phyloP scores from a whole-genome alignment of 2,329 filamentous ascomycete genomes.

The Trichoderma semiorbis region DNA sequence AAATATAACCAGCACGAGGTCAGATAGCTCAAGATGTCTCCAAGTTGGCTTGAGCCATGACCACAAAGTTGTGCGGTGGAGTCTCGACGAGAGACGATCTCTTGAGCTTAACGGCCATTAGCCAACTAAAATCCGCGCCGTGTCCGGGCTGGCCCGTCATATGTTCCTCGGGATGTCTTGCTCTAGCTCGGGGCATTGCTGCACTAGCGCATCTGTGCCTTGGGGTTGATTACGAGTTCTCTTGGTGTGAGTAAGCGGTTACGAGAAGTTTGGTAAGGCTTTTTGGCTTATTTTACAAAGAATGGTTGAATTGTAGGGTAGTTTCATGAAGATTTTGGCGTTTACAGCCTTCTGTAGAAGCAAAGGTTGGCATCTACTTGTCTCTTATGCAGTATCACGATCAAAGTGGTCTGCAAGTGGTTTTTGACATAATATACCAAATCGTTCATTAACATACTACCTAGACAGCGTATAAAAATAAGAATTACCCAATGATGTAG shows the following conservation, averaged over 20 bases:
- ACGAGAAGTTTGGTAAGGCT: neutral
- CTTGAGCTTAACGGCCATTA: neutral
- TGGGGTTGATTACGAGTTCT: neutral
- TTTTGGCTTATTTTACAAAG: neutral
- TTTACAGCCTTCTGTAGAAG: neutral
- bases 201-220: neutral
- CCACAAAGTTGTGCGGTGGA: neutral
- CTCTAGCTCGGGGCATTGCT: neutral
- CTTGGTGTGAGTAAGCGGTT: neutral
- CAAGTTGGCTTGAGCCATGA: neutral
- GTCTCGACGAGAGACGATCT: neutral
- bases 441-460: rapidly evolving
- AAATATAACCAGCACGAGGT: neutral
- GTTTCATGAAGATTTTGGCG: rapidly evolving
- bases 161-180: neutral
- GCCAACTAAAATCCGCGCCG: neutral
- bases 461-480: neutral
- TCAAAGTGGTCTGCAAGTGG: too few species aligned
- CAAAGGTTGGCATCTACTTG: neutral
- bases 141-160: neutral
- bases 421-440: rapidly evolving
- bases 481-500: neutral
- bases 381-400: neutral
- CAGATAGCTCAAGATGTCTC: neutral
- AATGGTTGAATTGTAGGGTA: neutral